Evolutionary conservation across 2,329 filamentous ascomycete genomes (phyloP), one percentile per base, ranked within the genome.

Genomic region (Sarocladium brachiariae): DNA sequence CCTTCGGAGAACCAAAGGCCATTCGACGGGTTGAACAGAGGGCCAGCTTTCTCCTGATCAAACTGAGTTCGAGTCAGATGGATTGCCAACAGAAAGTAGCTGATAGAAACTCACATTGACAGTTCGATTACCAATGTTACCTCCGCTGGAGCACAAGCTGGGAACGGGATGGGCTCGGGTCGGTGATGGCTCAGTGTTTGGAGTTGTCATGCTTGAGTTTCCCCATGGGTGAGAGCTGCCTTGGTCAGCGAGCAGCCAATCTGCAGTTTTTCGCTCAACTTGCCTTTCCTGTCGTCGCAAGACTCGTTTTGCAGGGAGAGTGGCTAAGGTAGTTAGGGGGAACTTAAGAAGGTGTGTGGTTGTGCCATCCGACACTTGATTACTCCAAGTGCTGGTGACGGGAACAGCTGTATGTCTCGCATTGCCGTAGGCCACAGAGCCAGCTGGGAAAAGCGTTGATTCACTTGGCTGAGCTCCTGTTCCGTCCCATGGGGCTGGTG

Each of bases 1-100:
- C 69, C 69, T 52, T 68, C 61, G 23, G 69, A 71, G 51, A 71
- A 71, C 69, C 69, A 71, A 24, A 70, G 60, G 43, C 68, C 65
- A 6, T 65, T 61, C 16, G 62, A 59, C 1, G 69, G 69, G 19
- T 71, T 71, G 57, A 69, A 67, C 2, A 71, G 58, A 9, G 68
- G 68, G 0, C 69, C 69, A 7, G 61, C 52, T n/a, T 59, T 60
- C 4, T 62, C 52, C 14, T 61, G 57, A 50, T 71, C 68, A 51
- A 71, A 71, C 69, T 71, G 47, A 18, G 33, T 1, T 14, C n/a
- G n/a, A 14, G 14, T 19, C n/a, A 27, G 5, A 1, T 13, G 6
- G 23, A 10, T 8, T 16, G 21, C n/a, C 4, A 6, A n/a, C 4
- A 11, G 30, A 25, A 3, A 14, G 7, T 13, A 25, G 21, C 5